These are phyloP conservation scores for Teratosphaeria epicoccoides DNA, from an alignment of 2,329 filamentous ascomycete genomes.

Conservation along the genomic window DNA sequence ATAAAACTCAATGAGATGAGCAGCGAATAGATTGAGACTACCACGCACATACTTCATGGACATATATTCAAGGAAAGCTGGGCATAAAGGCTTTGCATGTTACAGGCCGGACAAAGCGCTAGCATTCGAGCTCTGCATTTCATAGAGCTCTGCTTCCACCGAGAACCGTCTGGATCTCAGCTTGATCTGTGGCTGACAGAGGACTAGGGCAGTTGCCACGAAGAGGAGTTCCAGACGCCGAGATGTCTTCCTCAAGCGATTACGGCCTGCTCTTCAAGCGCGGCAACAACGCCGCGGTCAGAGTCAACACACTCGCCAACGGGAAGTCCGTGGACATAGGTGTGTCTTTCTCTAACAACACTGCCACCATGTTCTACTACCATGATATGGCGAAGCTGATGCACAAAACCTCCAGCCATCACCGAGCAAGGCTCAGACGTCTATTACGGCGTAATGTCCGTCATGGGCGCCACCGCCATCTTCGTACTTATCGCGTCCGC, in stretches of 20 bases:
- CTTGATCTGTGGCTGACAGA: not conserved
- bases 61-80: too few species aligned
- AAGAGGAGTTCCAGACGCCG: not conserved
- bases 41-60: not conserved
- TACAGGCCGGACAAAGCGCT: not conserved
- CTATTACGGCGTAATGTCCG: not conserved
- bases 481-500: not conserved
- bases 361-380: too few species aligned
- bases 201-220: not conserved
- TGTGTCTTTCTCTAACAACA: not conserved
- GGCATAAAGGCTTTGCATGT: not conserved
- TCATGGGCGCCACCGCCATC: not conserved
- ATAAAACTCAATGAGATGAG: not conserved
- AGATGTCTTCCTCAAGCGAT: not conserved
- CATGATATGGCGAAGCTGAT: not conserved
- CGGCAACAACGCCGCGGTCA: not conserved
- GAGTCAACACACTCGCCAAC: not conserved
- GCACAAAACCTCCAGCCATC: not conserved
- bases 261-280: not conserved
- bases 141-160: not conserved
- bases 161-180: not conserved
- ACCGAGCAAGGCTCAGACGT: not conserved
- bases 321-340: not conserved
- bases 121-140: not conserved
- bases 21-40: not conserved